Evolutionary conservation across 2,329 filamentous ascomycete species (phyloP).

Genomic region (Sporothrix globosa): DNA sequence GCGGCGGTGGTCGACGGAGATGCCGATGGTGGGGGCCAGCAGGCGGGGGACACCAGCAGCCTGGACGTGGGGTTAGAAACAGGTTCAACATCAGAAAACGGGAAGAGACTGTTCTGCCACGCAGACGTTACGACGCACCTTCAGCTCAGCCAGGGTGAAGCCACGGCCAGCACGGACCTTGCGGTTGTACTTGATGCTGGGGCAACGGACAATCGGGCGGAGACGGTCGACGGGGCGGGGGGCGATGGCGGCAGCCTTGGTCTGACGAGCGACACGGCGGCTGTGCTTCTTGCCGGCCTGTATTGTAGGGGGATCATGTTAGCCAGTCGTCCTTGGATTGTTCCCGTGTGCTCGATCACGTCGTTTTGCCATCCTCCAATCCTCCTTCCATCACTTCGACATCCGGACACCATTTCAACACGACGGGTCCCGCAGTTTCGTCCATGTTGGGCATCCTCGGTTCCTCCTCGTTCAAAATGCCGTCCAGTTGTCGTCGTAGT

Average conservation of each 20-base stretch:
- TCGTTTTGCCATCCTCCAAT: neutral
- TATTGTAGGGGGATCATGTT: slow-evolving; percentile 42
- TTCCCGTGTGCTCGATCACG: neutral
- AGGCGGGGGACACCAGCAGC: slow-evolving; percentile 95
- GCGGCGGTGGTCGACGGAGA: slow-evolving; percentile 93
- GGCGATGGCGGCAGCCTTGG: slow-evolving; percentile 93
- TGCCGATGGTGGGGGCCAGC: slow-evolving; percentile 93
- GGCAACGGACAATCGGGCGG: slow-evolving; percentile 95
- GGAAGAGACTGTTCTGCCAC: neutral
- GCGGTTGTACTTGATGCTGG: slow-evolving; percentile 99
- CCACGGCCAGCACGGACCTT: slow-evolving; percentile 94
- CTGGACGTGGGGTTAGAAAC: slow-evolving; percentile 50
- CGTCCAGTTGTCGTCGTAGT: neutral
- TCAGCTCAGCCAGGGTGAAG: slow-evolving; percentile 96
- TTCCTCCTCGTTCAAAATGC: slow-evolving; percentile 4
- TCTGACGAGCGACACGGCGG: slow-evolving; percentile 86
- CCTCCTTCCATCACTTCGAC: neutral
- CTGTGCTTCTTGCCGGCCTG: slow-evolving; percentile 95
- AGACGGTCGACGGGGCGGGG: slow-evolving; percentile 97
- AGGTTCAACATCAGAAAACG: neutral
- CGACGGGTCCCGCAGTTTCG: neutral
- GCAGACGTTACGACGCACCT: slow-evolving; percentile 64
- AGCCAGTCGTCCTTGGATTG: neutral
- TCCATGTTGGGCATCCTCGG: neutral
- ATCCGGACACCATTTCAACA: slow-evolving; percentile 2